Evolutionary conservation across 352 stramenopile species (phyloP), one percentile per base, ranked within the genome.

Genomic region (Phytopythium chamaehyphon): DNA sequence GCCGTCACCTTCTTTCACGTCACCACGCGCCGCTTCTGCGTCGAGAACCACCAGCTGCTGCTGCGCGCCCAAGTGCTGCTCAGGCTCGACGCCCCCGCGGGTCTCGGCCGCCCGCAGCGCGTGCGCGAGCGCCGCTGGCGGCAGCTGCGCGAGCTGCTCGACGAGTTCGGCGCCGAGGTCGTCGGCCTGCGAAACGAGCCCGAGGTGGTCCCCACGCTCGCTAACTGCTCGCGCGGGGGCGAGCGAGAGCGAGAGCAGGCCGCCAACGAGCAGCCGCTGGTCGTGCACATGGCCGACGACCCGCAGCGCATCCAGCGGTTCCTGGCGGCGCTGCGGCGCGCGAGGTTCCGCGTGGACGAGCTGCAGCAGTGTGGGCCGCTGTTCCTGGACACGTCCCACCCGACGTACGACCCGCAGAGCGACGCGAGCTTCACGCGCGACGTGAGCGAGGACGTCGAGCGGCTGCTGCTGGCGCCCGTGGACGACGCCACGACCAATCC

Each of bases 1-100:
- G 74, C 63, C 47, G 64, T 91, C 43, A 88, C 80, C 14, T 91
- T 91, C 54, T 88, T 88, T 67, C 80, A 91, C 50, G 69, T 89
- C 46, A 91, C 80, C 28, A 86, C 71, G 19, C 66, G 82, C 61
- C 59, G 61, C 18, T 83, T 80, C 24, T 88, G 76, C 28, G 58
- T 88, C 21, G 57, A 76, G 47, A 86, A 80, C 62, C 68, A 85
- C 24, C 73, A 88, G 45, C 59, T 86, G 16, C 49, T 90, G 39
- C 51, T 90, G 40, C 75, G 76, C 18, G 85, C 75, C 1, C 80
- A 90, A 52, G 43, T 79, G 16, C 59, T 90, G 38, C 51, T 88
- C 36, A 69, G 73, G 26, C 58, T 83, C 42, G 58, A 51, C 40
- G 54, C 49, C 57, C 39, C 56, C 47, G 50, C 15, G 47, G 62